A percentile compares a stretch with the other conserved stretches of the same genome.
Conservation (phyloP, 2,329 filamentous ascomycete genomes). For the Colletotrichum tabaci region DNA sequence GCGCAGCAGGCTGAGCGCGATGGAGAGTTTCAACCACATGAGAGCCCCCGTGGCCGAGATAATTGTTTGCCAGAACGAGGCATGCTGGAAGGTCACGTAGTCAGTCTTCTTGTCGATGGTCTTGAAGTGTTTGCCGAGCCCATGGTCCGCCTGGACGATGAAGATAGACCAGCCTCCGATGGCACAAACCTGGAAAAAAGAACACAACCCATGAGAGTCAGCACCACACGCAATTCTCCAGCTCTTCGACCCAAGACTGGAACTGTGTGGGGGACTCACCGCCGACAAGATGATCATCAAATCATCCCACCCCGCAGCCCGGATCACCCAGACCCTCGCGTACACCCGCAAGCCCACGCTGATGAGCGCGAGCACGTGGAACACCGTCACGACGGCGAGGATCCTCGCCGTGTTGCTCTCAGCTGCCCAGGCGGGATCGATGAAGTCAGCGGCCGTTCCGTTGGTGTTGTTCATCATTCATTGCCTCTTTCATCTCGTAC, state of each 20-base stretch:
- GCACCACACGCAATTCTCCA: background rate
- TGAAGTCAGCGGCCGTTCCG: background rate
- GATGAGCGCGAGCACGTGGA: constrained; percentile 14
- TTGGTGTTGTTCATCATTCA: constrained; percentile 8
- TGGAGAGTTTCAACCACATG: constrained; percentile 46
- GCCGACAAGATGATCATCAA: constrained; percentile 46
- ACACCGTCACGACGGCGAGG: constrained; percentile 42
- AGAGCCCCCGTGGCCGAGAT: constrained; percentile 53
- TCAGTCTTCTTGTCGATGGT: constrained; percentile 52
- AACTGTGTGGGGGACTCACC: constrained; percentile 30
- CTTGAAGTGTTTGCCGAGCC: constrained; percentile 61
- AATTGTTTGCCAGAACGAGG: constrained; percentile 62
- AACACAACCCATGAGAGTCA: background rate
- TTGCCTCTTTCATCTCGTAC: background rate
- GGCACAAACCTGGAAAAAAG: constrained; percentile 46
- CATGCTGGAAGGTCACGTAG: constrained; percentile 54
- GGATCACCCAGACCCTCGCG: constrained; percentile 18
- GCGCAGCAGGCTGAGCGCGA: constrained; percentile 44
- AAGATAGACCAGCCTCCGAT: constrained; percentile 54
- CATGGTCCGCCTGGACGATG: constrained; percentile 59
- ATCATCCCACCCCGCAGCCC: constrained; percentile 26
- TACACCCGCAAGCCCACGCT: constrained; percentile 19
- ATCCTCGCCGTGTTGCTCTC: constrained; percentile 47
- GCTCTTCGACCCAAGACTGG: too few relatives aligned
- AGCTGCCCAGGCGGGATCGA: constrained; percentile 43